Percentiles rank a stretch among this genome's conserved stretches.
Evolutionary conservation across 2,329 filamentous ascomycete genomes (phyloP).

Genomic region (Stromatinia cepivora): DNA sequence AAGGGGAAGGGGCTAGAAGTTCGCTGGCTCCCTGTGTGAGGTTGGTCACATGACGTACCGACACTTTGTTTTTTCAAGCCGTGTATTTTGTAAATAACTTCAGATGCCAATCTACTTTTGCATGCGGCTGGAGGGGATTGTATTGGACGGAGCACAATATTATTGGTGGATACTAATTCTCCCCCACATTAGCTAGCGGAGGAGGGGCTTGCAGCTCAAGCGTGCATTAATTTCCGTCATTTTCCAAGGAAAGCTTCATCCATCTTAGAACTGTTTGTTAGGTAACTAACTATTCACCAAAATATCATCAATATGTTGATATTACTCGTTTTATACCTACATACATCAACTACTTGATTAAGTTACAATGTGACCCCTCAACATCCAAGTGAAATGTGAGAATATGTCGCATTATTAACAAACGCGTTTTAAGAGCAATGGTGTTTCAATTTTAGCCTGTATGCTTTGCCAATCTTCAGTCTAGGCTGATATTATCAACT

Average conservation of each 20-base stretch:
- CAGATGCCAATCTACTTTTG: too few species aligned
- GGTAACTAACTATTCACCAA: neutral
- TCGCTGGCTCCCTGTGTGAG: too few species aligned
- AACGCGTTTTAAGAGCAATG: neutral
- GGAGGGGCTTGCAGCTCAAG: neutral
- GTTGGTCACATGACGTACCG: too few species aligned
- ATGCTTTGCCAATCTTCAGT: neutral
- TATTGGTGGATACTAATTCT: conserved; percentile 15
- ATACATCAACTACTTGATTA: neutral
- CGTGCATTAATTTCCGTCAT: neutral
- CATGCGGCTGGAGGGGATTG: too few species aligned
- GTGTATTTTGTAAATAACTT: too few species aligned
- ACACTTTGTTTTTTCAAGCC: too few species aligned
- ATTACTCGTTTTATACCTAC: neutral
- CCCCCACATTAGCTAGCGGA: neutral
- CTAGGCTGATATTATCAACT: neutral
- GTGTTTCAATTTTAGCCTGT: conserved; percentile 5
- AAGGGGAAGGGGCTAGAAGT: too few species aligned
- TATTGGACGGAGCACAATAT: neutral
- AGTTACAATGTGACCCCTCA: neutral
- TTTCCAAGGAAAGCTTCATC: neutral
- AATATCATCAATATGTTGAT: neutral
- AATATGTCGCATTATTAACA: neutral
- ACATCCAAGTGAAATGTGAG: neutral
- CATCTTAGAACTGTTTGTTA: neutral